Conservation (phyloP, 148 eudicot species). For the Cornus suecica region DNA sequence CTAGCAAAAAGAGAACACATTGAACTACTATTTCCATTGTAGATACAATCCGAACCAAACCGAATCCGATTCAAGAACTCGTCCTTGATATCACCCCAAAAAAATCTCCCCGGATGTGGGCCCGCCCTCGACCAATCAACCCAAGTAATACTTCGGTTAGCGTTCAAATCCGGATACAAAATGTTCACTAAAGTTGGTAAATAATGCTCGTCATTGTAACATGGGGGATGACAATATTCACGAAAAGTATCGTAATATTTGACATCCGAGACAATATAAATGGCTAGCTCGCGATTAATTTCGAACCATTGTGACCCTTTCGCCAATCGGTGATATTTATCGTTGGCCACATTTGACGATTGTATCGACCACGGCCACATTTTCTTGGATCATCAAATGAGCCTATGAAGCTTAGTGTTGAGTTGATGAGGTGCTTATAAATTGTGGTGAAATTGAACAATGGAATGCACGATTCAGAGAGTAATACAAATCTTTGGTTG, state of each 20-base stretch:
- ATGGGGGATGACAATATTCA: conserved; percentile 40
- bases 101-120: conserved; percentile 55
- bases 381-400: conserved; percentile 48
- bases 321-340: conserved; percentile 54
- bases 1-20: conserved; percentile 69
- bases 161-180: conserved; percentile 22
- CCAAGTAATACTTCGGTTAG: conserved; percentile 46
- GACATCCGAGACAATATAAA: conserved; percentile 32
- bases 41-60: conserved; percentile 33
- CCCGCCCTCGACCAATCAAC: conserved; percentile 60
- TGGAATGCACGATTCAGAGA: conserved; percentile 86
- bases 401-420: conserved; percentile 44
- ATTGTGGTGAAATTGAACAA: conserved; percentile 62
- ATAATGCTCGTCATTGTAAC: conserved; percentile 71
- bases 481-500: conserved; percentile 61
- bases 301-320: conserved; percentile 85
- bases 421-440: conserved; percentile 40
- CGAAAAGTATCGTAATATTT: conserved; percentile 48
- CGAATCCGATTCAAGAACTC: conserved; percentile 47
- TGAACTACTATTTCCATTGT: conserved; percentile 40
- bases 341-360: conserved; percentile 46
- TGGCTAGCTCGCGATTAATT: conserved; percentile 42
- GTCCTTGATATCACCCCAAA: conserved; percentile 31
- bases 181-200: conserved; percentile 56
- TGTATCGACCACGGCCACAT: conserved; percentile 59